Base-by-base conservation (phyloP, 345 rosid genomes). In the Passiflora organensis region DNA sequence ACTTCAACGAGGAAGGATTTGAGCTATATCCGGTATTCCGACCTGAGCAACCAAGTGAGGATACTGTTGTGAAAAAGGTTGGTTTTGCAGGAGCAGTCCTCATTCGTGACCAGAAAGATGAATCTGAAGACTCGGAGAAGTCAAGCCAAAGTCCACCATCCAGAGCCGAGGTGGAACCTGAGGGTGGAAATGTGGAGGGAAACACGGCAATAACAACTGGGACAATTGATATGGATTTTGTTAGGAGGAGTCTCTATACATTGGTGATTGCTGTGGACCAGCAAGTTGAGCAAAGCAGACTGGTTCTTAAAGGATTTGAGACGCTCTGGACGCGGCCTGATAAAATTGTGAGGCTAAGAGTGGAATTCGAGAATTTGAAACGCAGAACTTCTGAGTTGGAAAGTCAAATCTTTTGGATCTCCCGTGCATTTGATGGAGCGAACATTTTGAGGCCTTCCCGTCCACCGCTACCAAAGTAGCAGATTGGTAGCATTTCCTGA, bases 1-100 rank as follows among this genome's bases (percentile, higher is more conserved):
- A 86, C 28, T 91, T 88, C 69, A 74, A 84, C 13, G 85, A 83
- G 69, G 84, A 83, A 9, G 89, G 68, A 2, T 81, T 87, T 25
- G 70, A 87, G 55, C 80, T 87, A 13, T 83, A 85, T 56, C 96
- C 93, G 12, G 79, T 88, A 24, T 91, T 83, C 65, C 91, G n/a
- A 3, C 21, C 42, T 0, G 82, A 70, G 45, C 10, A 48, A 19
- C 49, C 2, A 52, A 0, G 66, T 70, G n/a, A 52, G 0, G 70
- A 72, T 37, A 20, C 59, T 8, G 9, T 55, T 3, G 58, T 48
- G 24, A 71, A 63, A 24, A 72, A 65, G 36, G 76, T 60, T 13
- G 63, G 77, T 4, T 72, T 67, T 28, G 74, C 69, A 2, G 72
- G 74, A 0, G 78, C 78, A 38, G 60, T 38, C 12, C 38, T 72